Base-by-base conservation (phyloP, 2,329 filamentous ascomycete species). In the Seiridium cupressi region DNA sequence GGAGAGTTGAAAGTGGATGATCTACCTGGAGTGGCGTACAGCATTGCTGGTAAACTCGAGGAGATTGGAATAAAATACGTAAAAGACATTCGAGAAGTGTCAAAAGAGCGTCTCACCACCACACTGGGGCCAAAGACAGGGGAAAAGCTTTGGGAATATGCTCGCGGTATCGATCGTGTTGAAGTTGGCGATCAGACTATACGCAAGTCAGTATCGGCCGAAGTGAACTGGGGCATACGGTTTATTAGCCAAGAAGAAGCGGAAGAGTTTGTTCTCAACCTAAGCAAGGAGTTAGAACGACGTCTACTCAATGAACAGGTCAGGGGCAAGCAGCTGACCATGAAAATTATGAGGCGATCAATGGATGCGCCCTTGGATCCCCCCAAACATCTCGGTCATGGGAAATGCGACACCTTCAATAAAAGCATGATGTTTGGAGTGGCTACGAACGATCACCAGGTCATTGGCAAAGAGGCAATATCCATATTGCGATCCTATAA, bases 161-260 rank as follows among this genome's bases (percentile, higher is more conserved):
- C 94, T 31, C 86, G 92, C 5, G 95, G 95, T 3, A 92, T 98
- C 54, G 95, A 99, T 74, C 84, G 82, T 55, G 82, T 87, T 1
- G 92, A 97, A 73, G 92, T 98, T 5, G 94, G 93, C 38, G 90
- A 94, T 60, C 90, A 96, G 69, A 86, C 89, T 0, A 81, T 92
- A 13, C 88, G 95, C 58, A 99, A 98, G 71, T 98, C 94, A 0
- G 92, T 99, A 0, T 98, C 95, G 2, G 94, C 94, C 1, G 95
- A 99, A 72, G 92, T 99, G 63, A 99, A 95, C 68, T 99, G 95
- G 95, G 95, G 96, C 3, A 96, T 99, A 59, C 88, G 95, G 5
- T 99, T 99, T 71, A 87, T 95, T 66, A 96, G 84, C 62, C 92
- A 97, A 69, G 83, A 86, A n/a, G 94, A 99, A 74, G 93, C 93